phyloP scores from a whole-genome alignment of 1,139 yeast species.

The Yarrowia galli region DNA sequence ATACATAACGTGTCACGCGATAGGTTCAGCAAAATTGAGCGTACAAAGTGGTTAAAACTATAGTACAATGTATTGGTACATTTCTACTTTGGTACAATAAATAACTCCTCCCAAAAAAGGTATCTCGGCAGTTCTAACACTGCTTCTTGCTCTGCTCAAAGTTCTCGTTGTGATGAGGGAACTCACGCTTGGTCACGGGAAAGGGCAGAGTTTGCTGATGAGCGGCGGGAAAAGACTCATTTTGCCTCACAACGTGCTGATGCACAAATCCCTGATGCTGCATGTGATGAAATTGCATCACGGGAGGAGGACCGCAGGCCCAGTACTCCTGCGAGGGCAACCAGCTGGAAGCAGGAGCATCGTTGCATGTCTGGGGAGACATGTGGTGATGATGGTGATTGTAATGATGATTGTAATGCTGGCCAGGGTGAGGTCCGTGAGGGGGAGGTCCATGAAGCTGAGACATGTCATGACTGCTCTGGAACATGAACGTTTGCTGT shows the following conservation, averaged over 20 bases:
- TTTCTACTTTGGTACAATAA: constrained; percentile 19
- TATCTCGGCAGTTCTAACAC: neutral
- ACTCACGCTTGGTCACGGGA: constrained; percentile 17
- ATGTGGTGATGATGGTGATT: constrained; percentile 1
- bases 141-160: constrained; percentile 24
- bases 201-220: constrained; percentile 23
- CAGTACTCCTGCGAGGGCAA: neutral
- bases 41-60: no score
- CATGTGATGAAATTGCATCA: constrained; percentile 1
- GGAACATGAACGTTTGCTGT: neutral
- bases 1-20: constrained; percentile 6
- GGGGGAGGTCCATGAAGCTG: neutral
- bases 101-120: neutral
- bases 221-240: neutral
- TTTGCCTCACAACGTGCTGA: neutral
- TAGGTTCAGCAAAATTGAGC: no score
- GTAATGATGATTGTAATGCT: neutral
- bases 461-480: no score
- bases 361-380: constrained; percentile 6
- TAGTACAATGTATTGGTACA: neutral
- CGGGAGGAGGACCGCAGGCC: neutral
- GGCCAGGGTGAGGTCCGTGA: neutral
- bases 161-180: neutral
- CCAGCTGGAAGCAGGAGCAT: constrained; percentile 5
- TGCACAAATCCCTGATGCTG: constrained; percentile 6